These are phyloP conservation scores for Aureobasidium sp. DNA, from an alignment of 2,329 filamentous ascomycete species.

Conservation along the genomic window DNA sequence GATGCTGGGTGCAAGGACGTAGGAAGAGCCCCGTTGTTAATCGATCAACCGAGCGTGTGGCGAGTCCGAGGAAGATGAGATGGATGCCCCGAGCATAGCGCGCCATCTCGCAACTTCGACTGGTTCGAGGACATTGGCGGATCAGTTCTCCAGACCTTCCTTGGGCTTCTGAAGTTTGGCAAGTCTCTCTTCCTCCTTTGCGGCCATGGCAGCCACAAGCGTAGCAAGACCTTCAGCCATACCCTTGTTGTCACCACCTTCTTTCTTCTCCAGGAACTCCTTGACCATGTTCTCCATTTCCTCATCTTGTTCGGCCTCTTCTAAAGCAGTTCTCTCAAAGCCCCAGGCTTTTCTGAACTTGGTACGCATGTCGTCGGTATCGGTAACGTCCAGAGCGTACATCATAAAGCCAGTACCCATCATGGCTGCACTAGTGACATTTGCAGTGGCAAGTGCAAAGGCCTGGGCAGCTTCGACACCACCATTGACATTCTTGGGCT, in stretches of 20 bases:
- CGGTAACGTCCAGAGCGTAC: constrained; percentile 67
- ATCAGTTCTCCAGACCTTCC: neutral
- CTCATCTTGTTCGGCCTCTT: constrained; percentile 45
- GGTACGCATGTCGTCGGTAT: constrained; percentile 48
- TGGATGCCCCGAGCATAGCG: neutral
- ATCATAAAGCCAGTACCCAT: constrained; percentile 65
- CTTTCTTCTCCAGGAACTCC: constrained; percentile 42
- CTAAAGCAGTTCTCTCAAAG: constrained; percentile 39
- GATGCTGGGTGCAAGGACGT: neutral
- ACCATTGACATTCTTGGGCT: constrained; percentile 48
- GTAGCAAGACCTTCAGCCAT: constrained; percentile 22
- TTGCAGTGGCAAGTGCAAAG: constrained; percentile 77
- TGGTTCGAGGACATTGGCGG: neutral
- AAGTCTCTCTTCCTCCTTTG: constrained; percentile 25
- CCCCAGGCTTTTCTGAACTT: constrained; percentile 51
- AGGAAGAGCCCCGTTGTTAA: no score
- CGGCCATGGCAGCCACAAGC: constrained; percentile 11
- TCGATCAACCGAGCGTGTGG: neutral
- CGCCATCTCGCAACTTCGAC: neutral
- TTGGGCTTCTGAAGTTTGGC: constrained; percentile 20
- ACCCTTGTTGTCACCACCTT: constrained; percentile 34
- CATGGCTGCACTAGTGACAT: constrained; percentile 69
- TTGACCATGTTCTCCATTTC: constrained; percentile 50
- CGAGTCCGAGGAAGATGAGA: no score
- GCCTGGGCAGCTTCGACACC: constrained; percentile 73